These are phyloP conservation scores for Naegleria gruberi DNA, from an alignment of 208 protist species.

Conservation along the genomic window DNA sequence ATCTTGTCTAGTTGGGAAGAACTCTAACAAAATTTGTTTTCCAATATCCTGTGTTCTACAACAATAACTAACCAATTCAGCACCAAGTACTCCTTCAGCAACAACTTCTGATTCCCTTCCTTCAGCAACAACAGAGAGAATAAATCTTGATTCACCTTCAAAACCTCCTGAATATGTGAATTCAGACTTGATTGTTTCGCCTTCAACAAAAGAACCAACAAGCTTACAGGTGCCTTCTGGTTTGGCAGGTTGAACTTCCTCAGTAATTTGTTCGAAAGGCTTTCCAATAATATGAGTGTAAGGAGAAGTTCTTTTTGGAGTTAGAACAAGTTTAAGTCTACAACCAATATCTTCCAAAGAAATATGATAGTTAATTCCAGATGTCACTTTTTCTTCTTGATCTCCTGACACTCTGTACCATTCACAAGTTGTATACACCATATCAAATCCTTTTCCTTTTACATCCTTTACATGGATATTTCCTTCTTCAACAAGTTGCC, in stretches of 20 bases:
- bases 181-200: background rate
- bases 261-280: background rate
- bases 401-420: background rate
- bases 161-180: background rate
- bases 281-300: background rate
- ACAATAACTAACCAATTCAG: background rate
- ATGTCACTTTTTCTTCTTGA: background rate
- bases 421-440: background rate
- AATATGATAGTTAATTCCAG: background rate
- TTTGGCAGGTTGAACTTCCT: background rate
- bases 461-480: background rate
- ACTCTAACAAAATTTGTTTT: background rate
- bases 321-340: background rate
- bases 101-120: background rate
- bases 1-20: background rate
- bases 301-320: background rate
- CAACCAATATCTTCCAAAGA: background rate
- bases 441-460: background rate
- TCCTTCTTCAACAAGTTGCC: background rate
- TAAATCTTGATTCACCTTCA: background rate
- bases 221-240: background rate
- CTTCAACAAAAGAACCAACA: background rate
- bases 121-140: background rate
- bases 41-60: background rate
- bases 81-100: background rate